A percentile compares a stretch with the other conserved stretches of the same genome.
Evolutionary conservation across 106 monocot genomes (phyloP).

Genomic region (Agapanthus africanus): DNA sequence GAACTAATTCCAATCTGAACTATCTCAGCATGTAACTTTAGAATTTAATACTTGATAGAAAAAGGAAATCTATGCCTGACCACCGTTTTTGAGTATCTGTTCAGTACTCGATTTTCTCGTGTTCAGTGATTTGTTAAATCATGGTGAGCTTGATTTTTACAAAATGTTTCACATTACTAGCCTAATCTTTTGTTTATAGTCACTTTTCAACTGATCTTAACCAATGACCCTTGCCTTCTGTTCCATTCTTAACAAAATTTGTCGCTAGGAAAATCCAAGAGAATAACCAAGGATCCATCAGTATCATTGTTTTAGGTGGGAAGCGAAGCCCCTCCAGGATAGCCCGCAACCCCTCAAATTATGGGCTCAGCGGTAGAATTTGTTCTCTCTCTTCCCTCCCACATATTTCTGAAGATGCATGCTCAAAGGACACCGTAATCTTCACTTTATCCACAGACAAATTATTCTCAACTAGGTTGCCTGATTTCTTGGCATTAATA

Average conservation of each 20-base stretch:
- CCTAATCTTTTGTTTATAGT: background rate
- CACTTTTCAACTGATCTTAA: background rate
- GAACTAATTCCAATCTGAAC: background rate
- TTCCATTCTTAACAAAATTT: conserved; percentile 1
- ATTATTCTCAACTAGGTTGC: background rate
- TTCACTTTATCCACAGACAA: background rate
- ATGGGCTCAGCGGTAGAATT: too few relatives aligned
- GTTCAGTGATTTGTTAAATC: background rate
- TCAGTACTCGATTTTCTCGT: background rate
- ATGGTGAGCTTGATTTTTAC: background rate
- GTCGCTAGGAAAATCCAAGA: background rate
- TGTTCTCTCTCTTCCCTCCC: too few relatives aligned
- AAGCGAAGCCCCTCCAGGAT: too few relatives aligned
- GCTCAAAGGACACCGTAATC: background rate
- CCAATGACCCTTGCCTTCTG: background rate
- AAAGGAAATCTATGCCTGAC: background rate
- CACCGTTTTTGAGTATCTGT: background rate
- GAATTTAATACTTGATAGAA: background rate
- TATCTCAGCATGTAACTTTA: background rate
- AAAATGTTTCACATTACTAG: background rate
- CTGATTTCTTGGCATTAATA: background rate
- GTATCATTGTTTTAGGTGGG: too few relatives aligned
- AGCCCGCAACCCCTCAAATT: too few relatives aligned
- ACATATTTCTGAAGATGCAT: background rate
- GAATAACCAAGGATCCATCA: background rate